Percentiles rank a stretch among this genome's conserved stretches.
These are phyloP conservation scores for Vickermania ingenoplastis DNA, from an alignment of 208 protist species.

Conservation along the genomic window DNA sequence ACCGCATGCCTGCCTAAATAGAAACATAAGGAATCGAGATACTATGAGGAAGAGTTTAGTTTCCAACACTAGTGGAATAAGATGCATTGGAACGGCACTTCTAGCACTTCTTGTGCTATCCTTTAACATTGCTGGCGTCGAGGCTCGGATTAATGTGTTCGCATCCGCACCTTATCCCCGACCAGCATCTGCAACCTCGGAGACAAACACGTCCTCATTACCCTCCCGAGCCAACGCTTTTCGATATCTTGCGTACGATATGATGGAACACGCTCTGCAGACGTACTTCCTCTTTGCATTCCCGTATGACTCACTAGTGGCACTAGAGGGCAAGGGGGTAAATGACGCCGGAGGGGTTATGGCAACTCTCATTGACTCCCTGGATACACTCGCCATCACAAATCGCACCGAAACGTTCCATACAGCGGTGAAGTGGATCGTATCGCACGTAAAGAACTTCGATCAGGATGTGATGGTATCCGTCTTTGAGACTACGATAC, in stretches of 20 bases:
- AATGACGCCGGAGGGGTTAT: conserved; percentile 41
- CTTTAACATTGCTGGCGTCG: no score
- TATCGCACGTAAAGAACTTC: conserved; percentile 49
- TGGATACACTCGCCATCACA: conserved; percentile 60
- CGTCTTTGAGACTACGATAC: conserved; percentile 88
- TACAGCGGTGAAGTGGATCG: conserved; percentile 35
- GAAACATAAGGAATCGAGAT: no score
- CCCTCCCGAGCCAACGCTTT: no score
- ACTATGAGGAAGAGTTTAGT: no score
- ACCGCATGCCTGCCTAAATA: no score
- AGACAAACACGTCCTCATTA: no score
- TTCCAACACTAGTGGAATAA: no score
- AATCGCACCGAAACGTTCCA: conserved; percentile 27
- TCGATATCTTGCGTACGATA: conserved; percentile 55
- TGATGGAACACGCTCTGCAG: conserved; percentile 81
- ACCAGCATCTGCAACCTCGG: no score
- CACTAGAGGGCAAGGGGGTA: conserved; percentile 37
- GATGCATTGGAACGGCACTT: no score
- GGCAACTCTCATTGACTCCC: conserved; percentile 75
- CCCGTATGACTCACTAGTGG: conserved; percentile 79
- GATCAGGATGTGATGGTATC: conserved; percentile 59
- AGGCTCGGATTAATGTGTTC: no score
- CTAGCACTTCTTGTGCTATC: no score
- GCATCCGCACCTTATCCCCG: no score
- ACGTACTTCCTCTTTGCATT: conserved; percentile 84